Base-by-base conservation (phyloP, 2,329 filamentous ascomycete species). In the Fusarium pilosicola region DNA sequence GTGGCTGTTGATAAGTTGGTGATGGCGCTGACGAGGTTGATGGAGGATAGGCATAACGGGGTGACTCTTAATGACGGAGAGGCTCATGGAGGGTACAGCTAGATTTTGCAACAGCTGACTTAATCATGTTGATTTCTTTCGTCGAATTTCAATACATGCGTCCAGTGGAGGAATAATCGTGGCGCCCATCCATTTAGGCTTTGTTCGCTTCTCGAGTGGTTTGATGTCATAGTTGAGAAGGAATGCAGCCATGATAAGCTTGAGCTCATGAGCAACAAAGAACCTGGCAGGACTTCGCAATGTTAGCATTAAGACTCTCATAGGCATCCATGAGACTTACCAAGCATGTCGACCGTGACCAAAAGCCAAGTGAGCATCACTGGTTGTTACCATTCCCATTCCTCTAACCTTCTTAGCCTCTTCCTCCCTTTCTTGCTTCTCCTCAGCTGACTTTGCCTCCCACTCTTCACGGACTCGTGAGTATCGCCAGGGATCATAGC, bases 341-440 rank as follows among this genome's bases (percentile, higher is more conserved):
- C 80, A 87, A 5, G 85, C 87, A 76, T 90, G 88, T 69, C 86
- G 82, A 13, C 89, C 89, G 68, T 90, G 87, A 0, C 89, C 88
- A 78, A 91, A 91, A 0, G 86, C 82, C 26, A 90, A 76, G 72
- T 88, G 86, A 13, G 80, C 77, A 42, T 86, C 81, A 41, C 85
- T 86, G 5, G 88, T 89, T 10, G 87, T 87, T 18, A 89, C 86
- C 82, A 90, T 85, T 7, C 87, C 85, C 22, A 86, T 41, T 3
- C 77, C 73, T 72, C 77, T 85, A 48, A 83, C 85, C 22, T 79
- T 75, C 46, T 74, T 76, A 0, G 76, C 77, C 49, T 85, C 70
- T 0, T 76, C 78, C 18, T 81, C 80, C 6, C 79, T 80, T 3
- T 69, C 45, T 30, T 77, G 79, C 56, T 79, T 79, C 61, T 80